Conservation (phyloP, 352 stramenopile species). For the Globisporangium irregulare region DNA sequence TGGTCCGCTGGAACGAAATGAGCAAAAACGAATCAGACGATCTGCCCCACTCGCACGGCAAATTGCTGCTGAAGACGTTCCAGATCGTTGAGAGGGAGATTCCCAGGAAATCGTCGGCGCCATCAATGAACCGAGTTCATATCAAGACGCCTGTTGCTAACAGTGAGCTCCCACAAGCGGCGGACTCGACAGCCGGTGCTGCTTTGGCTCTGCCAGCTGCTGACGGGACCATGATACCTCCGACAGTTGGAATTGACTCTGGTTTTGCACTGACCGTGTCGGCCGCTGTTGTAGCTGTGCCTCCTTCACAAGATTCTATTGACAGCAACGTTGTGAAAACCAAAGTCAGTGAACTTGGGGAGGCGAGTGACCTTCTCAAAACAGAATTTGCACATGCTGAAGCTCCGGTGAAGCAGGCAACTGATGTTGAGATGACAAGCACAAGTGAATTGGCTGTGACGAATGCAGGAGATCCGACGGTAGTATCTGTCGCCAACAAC, state of each 20-base stretch:
- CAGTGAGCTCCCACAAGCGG: not conserved
- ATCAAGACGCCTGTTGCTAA: not conserved
- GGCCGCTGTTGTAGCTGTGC: not conserved
- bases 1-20: conserved; percentile 79
- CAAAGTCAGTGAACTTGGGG: not conserved
- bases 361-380: not conserved
- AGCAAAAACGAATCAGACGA: conserved; percentile 50
- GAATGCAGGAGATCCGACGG: not conserved
- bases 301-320: not conserved
- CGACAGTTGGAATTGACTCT: not conserved
- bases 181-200: not conserved
- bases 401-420: not conserved
- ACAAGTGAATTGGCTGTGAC: not conserved
- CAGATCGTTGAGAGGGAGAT: conserved; percentile 28
- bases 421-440: not conserved
- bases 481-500: not conserved
- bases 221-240: not conserved
- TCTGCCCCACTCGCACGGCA: conserved; percentile 54
- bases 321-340: not conserved
- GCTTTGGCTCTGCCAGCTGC: not conserved
- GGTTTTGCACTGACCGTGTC: not conserved
- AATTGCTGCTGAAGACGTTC: conserved; percentile 41
- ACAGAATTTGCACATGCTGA: not conserved
- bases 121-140: not conserved
- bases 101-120: not conserved